Evolutionary conservation across 2,329 filamentous ascomycete genomes (phyloP), one percentile per base, ranked within the genome.

Genomic region (Neurospora sp.): DNA sequence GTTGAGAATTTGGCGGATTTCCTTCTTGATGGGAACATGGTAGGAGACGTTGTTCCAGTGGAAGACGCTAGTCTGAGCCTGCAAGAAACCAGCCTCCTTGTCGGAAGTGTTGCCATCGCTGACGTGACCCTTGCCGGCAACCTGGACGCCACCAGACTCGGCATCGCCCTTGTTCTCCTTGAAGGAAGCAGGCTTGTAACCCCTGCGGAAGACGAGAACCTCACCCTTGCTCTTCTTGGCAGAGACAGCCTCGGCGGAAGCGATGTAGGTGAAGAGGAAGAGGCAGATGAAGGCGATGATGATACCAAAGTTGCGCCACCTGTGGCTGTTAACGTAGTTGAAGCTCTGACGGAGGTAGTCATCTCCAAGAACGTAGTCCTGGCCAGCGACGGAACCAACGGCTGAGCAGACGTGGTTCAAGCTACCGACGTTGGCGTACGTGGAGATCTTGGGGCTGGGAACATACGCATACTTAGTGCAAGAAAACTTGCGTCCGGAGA

Each of bases 11-110:
- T 90, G 88, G 17, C 93, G 87, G 1, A 85, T 82, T 75, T 95
- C 88, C 15, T 84, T 84, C 83, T 96, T 96, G 81, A 97, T 93
- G 79, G 92, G 90, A 78, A 89, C 83, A 71, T 89, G 85, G 76
- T 87, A 97, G 81, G 90, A 93, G 1, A 97, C 90, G 74, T 95
- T 85, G 73, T 89, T 86, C 93, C 93, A 97, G 77, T 93, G 91
- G 83, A 96, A 96, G 71, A 94, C 88, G 28, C 91, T 91, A 4
- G 88, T 92, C 77, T 92, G 89, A 73, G 79, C 73, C 74, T 83
- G 78, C 2, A 86, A 77, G 41, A 81, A 83, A 57, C 79, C 82
- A 4, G 70, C 75, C 68, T 82, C 78, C 74, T 83, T 82, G 57
- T 80, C 77, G 15, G 73, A 75, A 11, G 77, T 76, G 67, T 74